Base-by-base conservation (phyloP, 495 filamentous ascomycete species). In the Neurospora sp. region DNA sequence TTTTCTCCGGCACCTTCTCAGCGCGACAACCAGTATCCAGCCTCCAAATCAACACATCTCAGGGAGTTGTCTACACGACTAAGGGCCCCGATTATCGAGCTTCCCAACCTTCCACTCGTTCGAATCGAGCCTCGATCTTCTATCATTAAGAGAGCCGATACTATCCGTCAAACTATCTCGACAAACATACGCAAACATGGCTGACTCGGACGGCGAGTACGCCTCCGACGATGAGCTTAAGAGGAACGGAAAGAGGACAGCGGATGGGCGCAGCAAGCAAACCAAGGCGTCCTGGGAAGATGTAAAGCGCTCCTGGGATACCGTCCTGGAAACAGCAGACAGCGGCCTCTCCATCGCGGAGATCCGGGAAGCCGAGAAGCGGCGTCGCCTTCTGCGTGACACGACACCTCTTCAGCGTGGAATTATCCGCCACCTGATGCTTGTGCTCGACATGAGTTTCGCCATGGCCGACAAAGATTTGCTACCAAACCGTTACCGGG, bases 381-480 rank as follows among this genome's bases (percentile, higher is more conserved):
- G 84, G 3, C 79, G 81, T 17, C 82, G 85, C 5, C 83, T 97
- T 48, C 86, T 97, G 71, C 90, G 91, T 81, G 96, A 99, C 79
- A 98, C 95, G 7, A 97, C 94, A 21, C 96, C 96, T 36, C 83
- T 98, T 34, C 96, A 99, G 81, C 90, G 96, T 72, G 96, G 96
- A 69, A 99, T 99, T 71, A 98, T 99, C 81, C 91, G 96, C 69
- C 96, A 98, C 80, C 82, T 98, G 34, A 90, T 97, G 74, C 86
- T 99, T 17, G 89, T 98, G 70, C 84, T 99, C n/a, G 96, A 99
- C 79, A 90, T 98, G 79, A 94, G 92, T 70, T 90, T 92, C 75
- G 93, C 94, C 24, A 99, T 99, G 96, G 83, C 88, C 17, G 96
- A 98, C 82, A 98, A 98, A 81, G 96, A 99, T 77, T 85, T 98